A percentile compares a stretch with the other conserved stretches of the same genome.
Conservation (phyloP, 2,329 filamentous ascomycete species). For the Escovopsis sp. region DNA sequence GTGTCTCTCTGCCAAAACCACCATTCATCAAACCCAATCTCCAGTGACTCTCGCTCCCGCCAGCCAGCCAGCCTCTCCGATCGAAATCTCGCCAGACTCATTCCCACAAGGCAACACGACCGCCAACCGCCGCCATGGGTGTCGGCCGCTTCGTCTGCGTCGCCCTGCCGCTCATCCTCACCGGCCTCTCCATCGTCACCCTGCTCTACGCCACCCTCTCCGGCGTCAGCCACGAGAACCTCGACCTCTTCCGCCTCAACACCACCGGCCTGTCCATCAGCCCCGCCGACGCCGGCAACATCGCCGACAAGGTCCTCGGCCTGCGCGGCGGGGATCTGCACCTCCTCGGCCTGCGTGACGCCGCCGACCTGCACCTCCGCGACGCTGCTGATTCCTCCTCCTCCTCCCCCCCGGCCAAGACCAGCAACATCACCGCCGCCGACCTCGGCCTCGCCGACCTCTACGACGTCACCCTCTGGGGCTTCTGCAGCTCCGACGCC, state of each 20-base stretch:
- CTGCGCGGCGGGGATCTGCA: constrained; percentile 5
- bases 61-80: too few species aligned
- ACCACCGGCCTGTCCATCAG: constrained; percentile 38
- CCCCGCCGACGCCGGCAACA: constrained; percentile 19
- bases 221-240: constrained; percentile 39
- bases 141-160: constrained; percentile 75
- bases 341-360: neutral
- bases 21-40: too few species aligned
- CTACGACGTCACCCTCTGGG: constrained; percentile 76
- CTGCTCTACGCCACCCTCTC: constrained; percentile 42
- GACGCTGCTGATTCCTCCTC: too few species aligned
- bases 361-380: neutral
- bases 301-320: constrained; percentile 17
- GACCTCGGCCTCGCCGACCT: constrained; percentile 53
- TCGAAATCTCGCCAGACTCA: too few species aligned
- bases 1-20: too few species aligned
- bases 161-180: constrained; percentile 70
- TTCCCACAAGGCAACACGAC: too few species aligned
- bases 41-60: too few species aligned
- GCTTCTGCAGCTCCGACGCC: constrained; percentile 58
- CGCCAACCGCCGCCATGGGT: constrained; percentile 30
- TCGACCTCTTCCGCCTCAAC: constrained; percentile 48
- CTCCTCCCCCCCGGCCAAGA: constrained; percentile 7
- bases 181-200: constrained; percentile 61
- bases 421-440: constrained; percentile 38